Base-by-base conservation (phyloP, 257 asterid genomes). In the Linderniella brevidens region DNA sequence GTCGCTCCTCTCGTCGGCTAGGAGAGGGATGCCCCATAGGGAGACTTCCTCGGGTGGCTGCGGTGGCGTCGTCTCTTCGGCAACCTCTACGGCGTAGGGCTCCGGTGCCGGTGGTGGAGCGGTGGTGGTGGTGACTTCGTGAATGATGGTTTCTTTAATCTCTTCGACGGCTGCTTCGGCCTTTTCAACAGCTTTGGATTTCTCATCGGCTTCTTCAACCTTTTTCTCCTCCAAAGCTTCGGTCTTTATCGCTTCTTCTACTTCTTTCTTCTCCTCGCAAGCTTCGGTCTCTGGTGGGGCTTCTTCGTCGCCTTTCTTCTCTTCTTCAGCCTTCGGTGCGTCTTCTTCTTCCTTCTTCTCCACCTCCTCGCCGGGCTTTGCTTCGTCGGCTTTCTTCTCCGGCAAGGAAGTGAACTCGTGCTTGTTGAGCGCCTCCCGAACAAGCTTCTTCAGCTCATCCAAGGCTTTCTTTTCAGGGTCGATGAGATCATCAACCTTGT, bases 21-120 rank as follows among this genome's bases (percentile, higher is more conserved):
- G 59, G 9, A 81, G 78, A 0, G 76, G 79, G 15, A 81, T 50
- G 9, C 93, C 93, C 86, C 86, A 78, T 16, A 81, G 73, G 1
- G 80, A 72, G 0, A 78, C 76, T 54, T 72, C 82, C 58, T 80
- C 88, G n/a, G 88, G 84, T 11, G 53, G 39, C 1, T 58, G 58
- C 4, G 60, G 50, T 9, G 66, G 48, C 3, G 56, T 37, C 10
- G 71, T 25, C 60, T 43, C 71, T 57, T 44, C 53, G 53, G 20
- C 50, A 3, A 46, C 51, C 11, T 38, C 54, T 5, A 41, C 59
- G 45, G 58, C 40, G 13, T 61, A 14, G 0, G 62, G 40, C 13
- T 55, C 72, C 49, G 32, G 32, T 25, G 32, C 32, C 32, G 80
- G 52, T 45, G 68, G 55, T 5, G 74, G 65, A 8, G 64, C 53